Evolutionary conservation across 139 green algal species (phyloP).

Genomic region (Tetraselmis striata): DNA sequence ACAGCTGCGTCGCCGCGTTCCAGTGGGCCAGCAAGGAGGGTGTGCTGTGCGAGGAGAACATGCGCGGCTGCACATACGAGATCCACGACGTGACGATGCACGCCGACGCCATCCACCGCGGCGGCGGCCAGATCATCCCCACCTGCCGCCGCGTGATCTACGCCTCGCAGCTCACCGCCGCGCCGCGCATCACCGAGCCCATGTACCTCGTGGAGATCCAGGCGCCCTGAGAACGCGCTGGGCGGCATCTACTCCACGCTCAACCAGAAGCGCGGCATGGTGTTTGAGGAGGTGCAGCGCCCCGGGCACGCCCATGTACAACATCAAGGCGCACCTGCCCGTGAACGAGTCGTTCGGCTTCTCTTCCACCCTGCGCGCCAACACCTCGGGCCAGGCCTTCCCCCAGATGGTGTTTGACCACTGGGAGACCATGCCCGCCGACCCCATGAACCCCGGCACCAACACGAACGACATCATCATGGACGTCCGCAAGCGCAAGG

Average conservation of each 20-base stretch:
- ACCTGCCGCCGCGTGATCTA: conserved; percentile 92
- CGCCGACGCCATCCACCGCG: conserved; percentile 97
- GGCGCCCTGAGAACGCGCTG: conserved; percentile 87
- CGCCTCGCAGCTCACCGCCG: conserved; percentile 81
- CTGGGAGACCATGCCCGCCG: conserved; percentile 60
- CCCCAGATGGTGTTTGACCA: conserved; percentile 64
- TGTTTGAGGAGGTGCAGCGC: conserved; percentile 98
- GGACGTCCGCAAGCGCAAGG: conserved; percentile 96
- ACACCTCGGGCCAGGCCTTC: conserved; percentile 96
- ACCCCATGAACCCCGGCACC: conserved; percentile 70
- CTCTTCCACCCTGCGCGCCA: conserved; percentile 85
- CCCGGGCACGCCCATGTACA: conserved; percentile 98
- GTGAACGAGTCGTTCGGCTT: conserved; percentile 99
- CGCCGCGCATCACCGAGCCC: conserved; percentile 89
- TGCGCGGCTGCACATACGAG: conserved; percentile 94
- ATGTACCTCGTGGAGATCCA: conserved; percentile 99
- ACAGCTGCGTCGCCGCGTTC: conserved; percentile 90
- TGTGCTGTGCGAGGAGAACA: conserved; percentile 97
- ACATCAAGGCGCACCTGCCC: conserved; percentile 96
- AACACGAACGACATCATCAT: conserved; percentile 69
- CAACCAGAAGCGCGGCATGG: conserved; percentile 98
- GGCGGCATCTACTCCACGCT: conserved; percentile 93
- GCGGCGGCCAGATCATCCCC: conserved; percentile 98
- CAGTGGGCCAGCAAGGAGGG: conserved; percentile 99
- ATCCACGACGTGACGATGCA: conserved; percentile 90